Conservation (phyloP, 1,139 yeast species). For the Yamadazyma atmosphaerica region DNA sequence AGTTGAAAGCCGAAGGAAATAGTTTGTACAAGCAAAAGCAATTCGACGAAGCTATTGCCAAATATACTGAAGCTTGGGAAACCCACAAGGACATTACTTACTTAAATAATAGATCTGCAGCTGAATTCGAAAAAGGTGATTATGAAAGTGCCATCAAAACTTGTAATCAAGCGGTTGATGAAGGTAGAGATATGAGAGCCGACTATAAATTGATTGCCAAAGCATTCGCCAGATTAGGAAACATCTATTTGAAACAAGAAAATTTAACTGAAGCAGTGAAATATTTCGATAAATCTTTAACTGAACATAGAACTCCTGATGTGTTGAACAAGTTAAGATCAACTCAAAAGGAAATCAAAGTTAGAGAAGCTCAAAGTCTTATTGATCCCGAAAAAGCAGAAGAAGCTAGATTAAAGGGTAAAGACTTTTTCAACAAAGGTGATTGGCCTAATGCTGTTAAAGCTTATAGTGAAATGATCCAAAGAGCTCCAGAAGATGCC, state of each 20-base stretch:
- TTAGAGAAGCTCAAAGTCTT: conserved; percentile 73
- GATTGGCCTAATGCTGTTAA: conserved; percentile 98
- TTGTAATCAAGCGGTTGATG: conserved; percentile 78
- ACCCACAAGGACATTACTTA: conserved; percentile 83
- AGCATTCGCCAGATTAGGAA: conserved; percentile 91
- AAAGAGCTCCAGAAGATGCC: conserved; percentile 94
- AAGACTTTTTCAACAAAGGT: conserved; percentile 81
- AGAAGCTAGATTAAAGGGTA: conserved; percentile 92
- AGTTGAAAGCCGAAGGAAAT: conserved; percentile 84
- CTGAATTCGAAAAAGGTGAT: conserved; percentile 94
- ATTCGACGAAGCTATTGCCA: conserved; percentile 89
- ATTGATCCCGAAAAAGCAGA: conserved; percentile 92
- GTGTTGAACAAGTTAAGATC: conserved; percentile 83
- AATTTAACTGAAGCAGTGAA: conserved; percentile 74
- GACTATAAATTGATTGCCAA: conserved; percentile 92
- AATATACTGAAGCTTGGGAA: conserved; percentile 87
- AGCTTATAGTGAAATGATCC: conserved; percentile 91
- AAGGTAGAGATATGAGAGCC: conserved; percentile 87
- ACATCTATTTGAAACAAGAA: conserved; percentile 71
- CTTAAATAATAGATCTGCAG: conserved; percentile 95
- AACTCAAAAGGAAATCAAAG: conserved; percentile 83
- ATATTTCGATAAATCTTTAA: conserved; percentile 83
- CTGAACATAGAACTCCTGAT: conserved; percentile 97
- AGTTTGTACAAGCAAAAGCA: conserved; percentile 79
- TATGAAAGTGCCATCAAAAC: conserved; percentile 81